Base-by-base conservation (phyloP, 768 basidiomycete species). In the Lentinula sp. region DNA sequence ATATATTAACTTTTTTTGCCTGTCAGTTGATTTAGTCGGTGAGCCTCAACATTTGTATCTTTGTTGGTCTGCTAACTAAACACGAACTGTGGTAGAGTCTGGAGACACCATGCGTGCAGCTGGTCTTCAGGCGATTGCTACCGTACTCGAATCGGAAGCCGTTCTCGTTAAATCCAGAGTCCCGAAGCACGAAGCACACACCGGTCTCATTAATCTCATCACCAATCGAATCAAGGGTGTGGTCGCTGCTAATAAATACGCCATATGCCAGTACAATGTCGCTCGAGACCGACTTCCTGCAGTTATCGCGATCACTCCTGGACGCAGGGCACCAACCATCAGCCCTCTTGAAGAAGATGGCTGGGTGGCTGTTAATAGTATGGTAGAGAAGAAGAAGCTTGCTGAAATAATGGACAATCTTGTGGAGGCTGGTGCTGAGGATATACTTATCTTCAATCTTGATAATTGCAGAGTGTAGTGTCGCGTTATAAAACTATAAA, bases 21-120 rank as follows among this genome's bases (percentile, higher is more conserved):
- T 55, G 16, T 43, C 57, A 95, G 95, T 99, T 53, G 96, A 99
- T 74, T 88, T 99, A 56, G 96, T 98, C 64, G 90, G 95, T 93
- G 64, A 67, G 87, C 78, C 31, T n/a, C 49, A 23, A n/a, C 46
- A 11, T 1, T 34, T 10, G 51, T 35, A 34, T 50, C 15, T 4
- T 2, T 56, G 37, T 60, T 61, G 32, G 7, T 46, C 31, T 28
- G 21, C 7, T n/a, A 21, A 58, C 53, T 60, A 18, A 67, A 18
- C 5, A 11, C 3, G 9, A 45, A 4, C 18, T 54, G 31, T 52
- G 52, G 43, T 70, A 95, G 96, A 98, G 76, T 99, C 96, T 16
- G 97, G 97, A 46, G 97, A 99, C 68, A 99, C 97, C 7, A 99
- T 99, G 97, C 92, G 96, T 37, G 97, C 96, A 28, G 95, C 95